Base-by-base conservation (phyloP, 2,329 filamentous ascomycete species). In the Colletotrichum tamarilloi region DNA sequence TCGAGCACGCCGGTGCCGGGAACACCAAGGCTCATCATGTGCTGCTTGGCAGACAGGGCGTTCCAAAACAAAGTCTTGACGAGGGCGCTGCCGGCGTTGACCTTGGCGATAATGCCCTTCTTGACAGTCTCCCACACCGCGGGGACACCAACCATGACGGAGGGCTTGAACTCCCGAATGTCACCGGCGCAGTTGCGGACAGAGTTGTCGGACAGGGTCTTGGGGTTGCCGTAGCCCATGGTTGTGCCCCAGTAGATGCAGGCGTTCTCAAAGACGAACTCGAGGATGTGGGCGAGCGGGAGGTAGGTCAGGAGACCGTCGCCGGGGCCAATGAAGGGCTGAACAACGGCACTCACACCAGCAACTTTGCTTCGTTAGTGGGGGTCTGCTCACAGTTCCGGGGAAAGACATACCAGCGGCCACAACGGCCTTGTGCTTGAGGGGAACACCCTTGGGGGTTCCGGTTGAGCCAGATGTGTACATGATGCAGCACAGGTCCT, bases 81-180 rank as follows among this genome's bases (percentile, higher is more conserved):
- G 42, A 97, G 75, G 19, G 89, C 84, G 79, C 90, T 92, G 78
- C 92, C 89, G 76, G 91, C 89, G 80, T 92, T 89, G 69, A 97
- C 91, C 85, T 95, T 95, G 81, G 87, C 86, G 72, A 95, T 84
- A 77, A 97, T 94, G 74, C 95, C 95, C 86, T 97, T 97, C 89
- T 97, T 97, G 74, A 97, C 93, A 4, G 92, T 93, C 84, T 97
- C 95, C 93, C 94, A 97, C 4, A 97, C 94, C 35, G 94, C 94
- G 3, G 95, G 95, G 5, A 97, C 95, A 81, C 95, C 95, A 65
- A 97, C 93, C 74, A 97, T 87, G 77, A 97, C 90, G 6, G 93
- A 94, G 3, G 95, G 95, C 82, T 91, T 92, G 83, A 97, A 93
- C 81, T 97, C 95, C 75, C 92, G 91, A 78, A 97, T 97, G 79